Percentiles rank a stretch among this genome's conserved stretches.
Conservation (phyloP, 352 stramenopile genomes). For the Phytopythium boreale region DNA sequence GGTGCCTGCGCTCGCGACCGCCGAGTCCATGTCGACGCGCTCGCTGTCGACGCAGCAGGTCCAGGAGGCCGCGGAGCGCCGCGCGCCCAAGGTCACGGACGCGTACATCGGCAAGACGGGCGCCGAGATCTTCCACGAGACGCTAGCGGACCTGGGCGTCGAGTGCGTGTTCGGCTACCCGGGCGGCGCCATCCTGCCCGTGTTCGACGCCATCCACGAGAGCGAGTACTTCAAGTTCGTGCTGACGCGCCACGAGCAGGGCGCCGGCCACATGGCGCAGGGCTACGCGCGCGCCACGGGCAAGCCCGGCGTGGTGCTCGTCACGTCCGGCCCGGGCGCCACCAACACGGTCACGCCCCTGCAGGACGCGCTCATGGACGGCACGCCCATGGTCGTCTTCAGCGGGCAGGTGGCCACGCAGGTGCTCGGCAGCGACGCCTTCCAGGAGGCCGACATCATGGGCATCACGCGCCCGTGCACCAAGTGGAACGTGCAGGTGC, state of each 20-base stretch:
- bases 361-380: conserved; percentile 94
- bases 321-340: conserved; percentile 91
- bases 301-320: conserved; percentile 91
- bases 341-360: conserved; percentile 95
- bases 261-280: conserved; percentile 84
- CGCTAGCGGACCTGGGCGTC: conserved; percentile 88
- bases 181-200: conserved; percentile 90
- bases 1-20: conserved; percentile 12
- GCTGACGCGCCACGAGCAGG: conserved; percentile 79
- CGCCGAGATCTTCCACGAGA: conserved; percentile 94
- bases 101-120: conserved; percentile 91
- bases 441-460: conserved; percentile 88
- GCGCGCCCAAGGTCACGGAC: conserved; percentile 58
- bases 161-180: conserved; percentile 94
- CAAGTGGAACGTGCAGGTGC: conserved; percentile 97
- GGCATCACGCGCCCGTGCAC: conserved; percentile 90
- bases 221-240: conserved; percentile 82
- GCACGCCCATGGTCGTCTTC: conserved; percentile 93
- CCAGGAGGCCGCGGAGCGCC: conserved; percentile 31
- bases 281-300: conserved; percentile 80
- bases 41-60: conserved; percentile 34
- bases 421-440: conserved; percentile 90
- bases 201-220: conserved; percentile 94
- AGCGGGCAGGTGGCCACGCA: conserved; percentile 93
- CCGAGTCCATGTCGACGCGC: conserved; percentile 14